Conservation (phyloP, 768 basidiomycete genomes). For the Podaxis rugospora region DNA sequence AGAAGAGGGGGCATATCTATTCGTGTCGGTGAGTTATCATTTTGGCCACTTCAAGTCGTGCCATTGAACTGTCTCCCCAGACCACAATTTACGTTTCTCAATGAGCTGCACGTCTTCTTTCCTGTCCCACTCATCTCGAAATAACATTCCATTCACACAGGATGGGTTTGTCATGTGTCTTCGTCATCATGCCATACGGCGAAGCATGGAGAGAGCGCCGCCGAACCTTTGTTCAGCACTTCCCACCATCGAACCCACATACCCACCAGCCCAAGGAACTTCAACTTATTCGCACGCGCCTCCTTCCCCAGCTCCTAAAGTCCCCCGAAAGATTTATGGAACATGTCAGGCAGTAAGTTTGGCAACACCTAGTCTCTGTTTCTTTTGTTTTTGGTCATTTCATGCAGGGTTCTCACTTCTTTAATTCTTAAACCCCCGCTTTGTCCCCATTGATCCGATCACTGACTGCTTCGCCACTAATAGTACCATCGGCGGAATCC, state of each 20-base stretch:
- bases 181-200: constrained; percentile 36
- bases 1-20: constrained; percentile 38
- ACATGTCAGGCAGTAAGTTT: constrained; percentile 33
- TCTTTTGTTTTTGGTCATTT: neutral
- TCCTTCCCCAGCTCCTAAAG: constrained; percentile 10
- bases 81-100: constrained; percentile 24
- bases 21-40: constrained; percentile 28
- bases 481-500: constrained; percentile 36
- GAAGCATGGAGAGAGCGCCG: constrained; percentile 36
- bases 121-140: too few relatives aligned
- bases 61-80: constrained; percentile 10
- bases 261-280: constrained; percentile 25
- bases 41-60: neutral
- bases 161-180: constrained; percentile 37
- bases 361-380: neutral
- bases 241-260: constrained; percentile 27
- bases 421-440: neutral
- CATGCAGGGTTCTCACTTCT: neutral
- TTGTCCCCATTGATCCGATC: neutral
- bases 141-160: constrained; percentile 17
- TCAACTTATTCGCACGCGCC: constrained; percentile 6
- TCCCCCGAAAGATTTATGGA: constrained; percentile 32
- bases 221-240: constrained; percentile 35
- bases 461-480: neutral
- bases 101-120: constrained; percentile 17